phyloP scores from a whole-genome alignment of 2,329 filamentous ascomycete genomes.

The Parastagonospora avenae region DNA sequence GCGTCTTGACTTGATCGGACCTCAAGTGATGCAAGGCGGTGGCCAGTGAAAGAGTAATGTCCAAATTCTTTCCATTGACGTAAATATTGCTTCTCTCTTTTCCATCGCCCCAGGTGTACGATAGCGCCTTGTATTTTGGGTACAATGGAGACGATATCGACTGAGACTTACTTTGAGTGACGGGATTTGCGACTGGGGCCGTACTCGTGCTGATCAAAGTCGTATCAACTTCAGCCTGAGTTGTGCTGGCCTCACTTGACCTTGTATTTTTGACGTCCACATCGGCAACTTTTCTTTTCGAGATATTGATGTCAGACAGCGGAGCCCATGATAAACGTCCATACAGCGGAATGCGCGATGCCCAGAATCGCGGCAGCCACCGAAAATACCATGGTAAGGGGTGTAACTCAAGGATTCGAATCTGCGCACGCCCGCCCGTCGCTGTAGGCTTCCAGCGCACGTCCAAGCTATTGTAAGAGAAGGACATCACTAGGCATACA shows the following conservation, averaged over 20 bases:
- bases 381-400: conserved; percentile 1
- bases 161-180: not conserved
- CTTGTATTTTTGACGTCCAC: not conserved
- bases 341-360: not conserved
- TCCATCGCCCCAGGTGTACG: not conserved
- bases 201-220: not conserved
- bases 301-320: not conserved
- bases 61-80: not conserved
- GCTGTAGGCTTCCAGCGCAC: not conserved
- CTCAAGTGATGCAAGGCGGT: not conserved
- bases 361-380: not conserved
- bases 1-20: not conserved
- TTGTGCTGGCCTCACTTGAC: not conserved
- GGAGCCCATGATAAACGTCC: not conserved
- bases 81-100: not conserved
- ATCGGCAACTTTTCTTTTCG: not conserved
- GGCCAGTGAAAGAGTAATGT: not conserved
- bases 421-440: not conserved
- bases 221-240: too few relatives aligned
- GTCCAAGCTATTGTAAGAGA: not conserved
- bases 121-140: not conserved
- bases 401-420: conserved; percentile 1
- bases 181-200: not conserved
- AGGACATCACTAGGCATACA: not conserved
- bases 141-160: not conserved